Evolutionary conservation across 345 rosid genomes (phyloP).

Genomic region (Streptanthus diversifolius): DNA sequence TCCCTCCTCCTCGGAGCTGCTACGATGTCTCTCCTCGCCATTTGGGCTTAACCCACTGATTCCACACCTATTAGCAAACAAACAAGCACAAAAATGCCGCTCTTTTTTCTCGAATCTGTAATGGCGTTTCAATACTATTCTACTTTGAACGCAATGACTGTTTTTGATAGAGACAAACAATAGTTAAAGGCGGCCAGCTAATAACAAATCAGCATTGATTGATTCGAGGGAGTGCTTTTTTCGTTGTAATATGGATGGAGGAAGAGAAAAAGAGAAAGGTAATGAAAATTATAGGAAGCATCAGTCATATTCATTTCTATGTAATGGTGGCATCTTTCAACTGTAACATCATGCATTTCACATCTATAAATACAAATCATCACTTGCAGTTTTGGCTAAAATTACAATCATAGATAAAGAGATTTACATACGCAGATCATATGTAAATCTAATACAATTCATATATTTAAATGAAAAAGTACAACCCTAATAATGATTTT

Average conservation of each 20-base stretch:
- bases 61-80: neutral
- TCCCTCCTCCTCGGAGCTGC: slow-evolving; percentile 58
- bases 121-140: slow-evolving; percentile 31
- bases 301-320: slow-evolving; percentile 1
- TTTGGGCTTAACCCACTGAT: slow-evolving; percentile 48
- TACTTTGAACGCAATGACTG: neutral
- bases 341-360: slow-evolving; percentile 19
- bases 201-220: slow-evolving; percentile 2
- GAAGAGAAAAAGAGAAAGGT: slow-evolving; percentile 4
- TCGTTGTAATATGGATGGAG: neutral
- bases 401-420: slow-evolving; percentile 20
- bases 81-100: slow-evolving; percentile 6
- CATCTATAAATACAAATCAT: slow-evolving; percentile 3
- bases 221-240: slow-evolving; percentile 6
- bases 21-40: slow-evolving; percentile 65
- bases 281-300: slow-evolving; percentile 13
- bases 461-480: neutral
- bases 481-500: neutral
- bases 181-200: slow-evolving; percentile 15
- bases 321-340: slow-evolving; percentile 6
- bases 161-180: slow-evolving; percentile 16
- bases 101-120: slow-evolving; percentile 30
- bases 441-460: neutral
- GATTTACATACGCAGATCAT: slow-evolving; percentile 15
- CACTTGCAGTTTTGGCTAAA: slow-evolving; percentile 10